Conservation (phyloP, 23 red algal genomes). For the Cyanidioschyzon merolae region DNA sequence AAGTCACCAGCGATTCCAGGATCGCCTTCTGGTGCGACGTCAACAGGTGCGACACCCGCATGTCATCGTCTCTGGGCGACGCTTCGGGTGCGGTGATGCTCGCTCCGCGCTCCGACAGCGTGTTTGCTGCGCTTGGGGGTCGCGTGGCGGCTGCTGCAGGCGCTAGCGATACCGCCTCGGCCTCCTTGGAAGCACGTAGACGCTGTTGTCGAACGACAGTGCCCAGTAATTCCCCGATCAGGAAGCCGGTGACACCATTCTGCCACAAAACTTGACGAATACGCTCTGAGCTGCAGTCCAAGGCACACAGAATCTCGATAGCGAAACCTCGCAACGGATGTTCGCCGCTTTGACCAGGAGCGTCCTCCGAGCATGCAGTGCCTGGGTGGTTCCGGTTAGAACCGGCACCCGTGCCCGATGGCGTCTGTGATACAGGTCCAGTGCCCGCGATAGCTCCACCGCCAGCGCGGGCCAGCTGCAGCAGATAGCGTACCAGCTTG, state of each 20-base stretch:
- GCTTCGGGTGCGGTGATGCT: too few species aligned
- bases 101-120: too few species aligned
- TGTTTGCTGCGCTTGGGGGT: too few species aligned
- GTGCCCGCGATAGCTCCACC: neutral
- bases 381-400: neutral
- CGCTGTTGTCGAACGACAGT: neutral
- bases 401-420: neutral
- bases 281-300: neutral
- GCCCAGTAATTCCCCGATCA: neutral
- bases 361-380: neutral
- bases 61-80: neutral
- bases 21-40: constrained; percentile 5
- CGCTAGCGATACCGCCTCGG: too few species aligned
- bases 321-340: constrained; percentile 7
- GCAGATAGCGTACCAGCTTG: constrained; percentile 63
- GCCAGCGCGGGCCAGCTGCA: neutral
- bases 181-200: neutral
- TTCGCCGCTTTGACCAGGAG: neutral
- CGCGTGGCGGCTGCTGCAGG: too few species aligned
- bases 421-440: too few species aligned
- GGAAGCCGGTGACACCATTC: neutral
- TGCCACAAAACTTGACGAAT: neutral
- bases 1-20: constrained; percentile 5
- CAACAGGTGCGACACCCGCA: neutral
- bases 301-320: neutral